Base-by-base conservation (phyloP, 2,329 filamentous ascomycete species). In the Zymoseptoria brevis region DNA sequence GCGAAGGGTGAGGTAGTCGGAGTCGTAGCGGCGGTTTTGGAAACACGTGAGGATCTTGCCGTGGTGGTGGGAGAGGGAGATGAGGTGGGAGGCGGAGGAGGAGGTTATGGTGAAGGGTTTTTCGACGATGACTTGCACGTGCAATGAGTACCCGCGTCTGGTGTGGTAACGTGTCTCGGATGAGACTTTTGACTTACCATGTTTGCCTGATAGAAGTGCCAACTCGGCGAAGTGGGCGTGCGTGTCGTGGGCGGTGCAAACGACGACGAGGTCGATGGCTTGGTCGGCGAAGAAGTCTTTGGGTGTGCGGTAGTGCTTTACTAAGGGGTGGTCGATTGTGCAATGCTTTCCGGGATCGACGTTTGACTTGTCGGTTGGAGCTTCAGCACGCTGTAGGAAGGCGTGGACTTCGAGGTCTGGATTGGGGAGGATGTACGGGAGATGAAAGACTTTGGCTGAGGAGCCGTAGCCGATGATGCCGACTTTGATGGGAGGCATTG, bases 401-500 rank as follows among this genome's bases (percentile, higher is more conserved):
- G 79, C 77, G 19, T 77, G 69, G 29, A 81, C 72, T 52, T 78
- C 66, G 13, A 79, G 73, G 52, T 80, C 76, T 2, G 75, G 71
- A 62, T 78, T 79, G 1, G 75, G 73, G 0, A 74, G 70, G 62
- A 82, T 80, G 63, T 79, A 82, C 0, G 80, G 80, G 2, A 81
- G 72, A 57, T 82, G 79, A 60, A 81, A 81, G 60, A 69, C 75
- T 62, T 77, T 79, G 16, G 77, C 70, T 0, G 79, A 75, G 57
- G 75, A 75, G 68, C 80, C 79, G 57, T 81, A 82, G 62, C 80
- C 80, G 35, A 81, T 68, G 51, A 81, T 66, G 45, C 79, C 79
- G 41, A 81, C 74, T 64, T 79, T 81, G 70, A 81, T 70, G 22
- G 69, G 63, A 19, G 64, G 60, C 66, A 67, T 67, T 13, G n/a